Evolutionary conservation across 208 protist genomes (phyloP).

Genomic region (Acanthamoeba lenticulata): DNA sequence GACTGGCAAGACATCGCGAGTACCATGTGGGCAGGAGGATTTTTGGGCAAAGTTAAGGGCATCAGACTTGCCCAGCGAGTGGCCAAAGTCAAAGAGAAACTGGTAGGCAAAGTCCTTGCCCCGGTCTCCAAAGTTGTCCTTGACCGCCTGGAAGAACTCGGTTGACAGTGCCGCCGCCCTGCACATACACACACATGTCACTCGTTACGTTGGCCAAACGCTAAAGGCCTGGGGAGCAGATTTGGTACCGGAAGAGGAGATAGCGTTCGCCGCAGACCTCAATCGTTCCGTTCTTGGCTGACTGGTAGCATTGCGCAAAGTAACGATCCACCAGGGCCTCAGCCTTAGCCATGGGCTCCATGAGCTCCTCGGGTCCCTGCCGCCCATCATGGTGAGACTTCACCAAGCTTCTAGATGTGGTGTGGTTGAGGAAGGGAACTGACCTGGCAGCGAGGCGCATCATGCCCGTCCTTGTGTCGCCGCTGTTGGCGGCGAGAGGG

Average conservation of each 20-base stretch:
- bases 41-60: neutral
- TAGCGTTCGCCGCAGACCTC: neutral
- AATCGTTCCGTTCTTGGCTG: neutral
- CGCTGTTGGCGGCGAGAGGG: neutral
- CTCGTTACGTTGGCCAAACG: neutral
- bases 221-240: neutral
- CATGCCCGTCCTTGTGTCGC: neutral
- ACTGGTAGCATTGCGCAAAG: conserved; percentile 13
- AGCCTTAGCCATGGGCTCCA: neutral
- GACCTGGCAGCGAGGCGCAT: neutral
- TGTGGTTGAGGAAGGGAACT: too few species aligned
- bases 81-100: neutral
- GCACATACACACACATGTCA: neutral
- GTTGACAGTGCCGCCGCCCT: neutral
- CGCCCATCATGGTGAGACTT: too few species aligned
- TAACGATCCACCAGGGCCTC: neutral
- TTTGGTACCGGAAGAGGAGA: neutral
- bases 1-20: too few species aligned
- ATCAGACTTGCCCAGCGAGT: neutral
- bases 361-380: neutral
- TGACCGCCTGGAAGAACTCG: neutral
- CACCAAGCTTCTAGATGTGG: too few species aligned
- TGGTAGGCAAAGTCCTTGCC: conserved; percentile 7
- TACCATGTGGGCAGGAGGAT: neutral
- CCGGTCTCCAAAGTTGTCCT: neutral